phyloP scores from a whole-genome alignment of 1,139 yeast species.

The Taphrina flavorubra region DNA sequence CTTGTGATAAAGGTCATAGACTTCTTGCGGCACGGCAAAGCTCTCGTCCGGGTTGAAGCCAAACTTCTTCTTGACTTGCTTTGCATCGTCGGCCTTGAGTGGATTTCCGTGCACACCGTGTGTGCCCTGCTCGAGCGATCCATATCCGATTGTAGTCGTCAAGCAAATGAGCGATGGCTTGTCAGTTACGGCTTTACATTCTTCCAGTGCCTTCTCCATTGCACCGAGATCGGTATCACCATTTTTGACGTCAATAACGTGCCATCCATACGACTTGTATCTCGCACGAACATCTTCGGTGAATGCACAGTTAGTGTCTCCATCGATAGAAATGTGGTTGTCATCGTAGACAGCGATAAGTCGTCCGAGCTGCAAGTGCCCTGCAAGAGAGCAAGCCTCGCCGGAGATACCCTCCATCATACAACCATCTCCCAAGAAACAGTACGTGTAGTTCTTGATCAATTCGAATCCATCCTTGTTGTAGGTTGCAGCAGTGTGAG shows the following conservation, averaged over 20 bases:
- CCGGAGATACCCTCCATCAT: constrained; percentile 97
- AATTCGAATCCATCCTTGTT: constrained; percentile 81
- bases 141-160: constrained; percentile 92
- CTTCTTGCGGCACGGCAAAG: constrained; percentile 84
- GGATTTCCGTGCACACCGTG: constrained; percentile 98
- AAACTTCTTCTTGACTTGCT: constrained; percentile 78
- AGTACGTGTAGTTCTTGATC: constrained; percentile 77
- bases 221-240: constrained; percentile 82
- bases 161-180: constrained; percentile 92
- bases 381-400: constrained; percentile 94
- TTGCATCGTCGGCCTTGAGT: constrained; percentile 89
- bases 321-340: constrained; percentile 96
- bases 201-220: constrained; percentile 70
- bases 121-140: constrained; percentile 85
- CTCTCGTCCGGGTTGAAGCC: constrained; percentile 89
- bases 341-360: constrained; percentile 96
- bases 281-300: constrained; percentile 90
- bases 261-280: constrained; percentile 96
- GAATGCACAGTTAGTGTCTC: constrained; percentile 87
- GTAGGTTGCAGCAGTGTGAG: constrained; percentile 88
- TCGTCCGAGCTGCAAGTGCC: constrained; percentile 93
- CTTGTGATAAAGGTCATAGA: constrained; percentile 69
- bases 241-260: constrained; percentile 73
- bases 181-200: constrained; percentile 58
- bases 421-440: constrained; percentile 96